Percentiles rank a stretch among this genome's conserved stretches.
phyloP scores from a whole-genome alignment of 768 basidiomycete species.

The Cubamyces sp. region DNA sequence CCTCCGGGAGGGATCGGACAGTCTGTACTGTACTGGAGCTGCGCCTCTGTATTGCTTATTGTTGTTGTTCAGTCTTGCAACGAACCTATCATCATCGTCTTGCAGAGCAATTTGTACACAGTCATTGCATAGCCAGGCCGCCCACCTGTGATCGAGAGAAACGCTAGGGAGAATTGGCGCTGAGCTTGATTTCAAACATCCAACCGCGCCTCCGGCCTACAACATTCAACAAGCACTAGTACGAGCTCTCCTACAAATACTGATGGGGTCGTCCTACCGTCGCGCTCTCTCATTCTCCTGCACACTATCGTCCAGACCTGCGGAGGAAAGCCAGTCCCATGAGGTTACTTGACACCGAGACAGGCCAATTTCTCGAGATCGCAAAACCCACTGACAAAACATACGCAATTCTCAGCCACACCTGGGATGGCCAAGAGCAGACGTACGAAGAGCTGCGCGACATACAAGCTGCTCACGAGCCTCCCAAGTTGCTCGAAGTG shows the following conservation, averaged over 20 bases:
- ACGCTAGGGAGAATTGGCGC: too few relatives aligned
- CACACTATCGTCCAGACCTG: too few relatives aligned
- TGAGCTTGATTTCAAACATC: too few relatives aligned
- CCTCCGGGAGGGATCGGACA: constrained; percentile 5
- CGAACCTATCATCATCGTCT: background rate
- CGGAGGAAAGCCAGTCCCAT: background rate
- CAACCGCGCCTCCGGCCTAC: too few relatives aligned
- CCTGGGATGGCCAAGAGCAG: background rate
- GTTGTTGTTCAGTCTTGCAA: background rate
- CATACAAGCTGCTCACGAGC: background rate
- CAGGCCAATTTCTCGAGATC: background rate
- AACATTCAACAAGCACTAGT: too few relatives aligned
- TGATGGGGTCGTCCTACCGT: too few relatives aligned
- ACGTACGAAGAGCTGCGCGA: background rate
- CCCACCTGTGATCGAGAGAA: too few relatives aligned
- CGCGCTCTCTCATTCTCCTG: too few relatives aligned
- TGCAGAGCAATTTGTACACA: too few relatives aligned
- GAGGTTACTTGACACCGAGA: background rate
- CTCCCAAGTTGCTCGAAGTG: background rate
- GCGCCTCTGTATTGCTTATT: background rate
- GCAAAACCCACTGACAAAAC: background rate
- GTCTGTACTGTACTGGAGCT: background rate
- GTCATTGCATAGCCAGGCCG: too few relatives aligned
- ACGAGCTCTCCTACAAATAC: too few relatives aligned
- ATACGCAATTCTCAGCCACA: background rate